These are phyloP conservation scores for Rhizoclosmatium globosum DNA, from an alignment of 192 early-diverging fungal genomes.

Conservation along the genomic window DNA sequence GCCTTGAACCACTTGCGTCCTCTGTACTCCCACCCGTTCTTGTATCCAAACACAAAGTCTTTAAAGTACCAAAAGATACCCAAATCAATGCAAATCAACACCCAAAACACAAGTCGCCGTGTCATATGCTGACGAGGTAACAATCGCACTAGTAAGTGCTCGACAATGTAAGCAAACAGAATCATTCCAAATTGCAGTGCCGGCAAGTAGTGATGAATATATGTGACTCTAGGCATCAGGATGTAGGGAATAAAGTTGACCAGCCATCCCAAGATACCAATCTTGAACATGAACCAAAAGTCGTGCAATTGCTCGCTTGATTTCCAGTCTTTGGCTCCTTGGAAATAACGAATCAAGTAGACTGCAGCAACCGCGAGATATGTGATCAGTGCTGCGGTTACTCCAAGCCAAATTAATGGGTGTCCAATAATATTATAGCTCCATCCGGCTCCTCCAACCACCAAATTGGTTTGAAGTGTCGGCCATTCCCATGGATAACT, in stretches of 20 bases:
- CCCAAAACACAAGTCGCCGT: conserved; percentile 1
- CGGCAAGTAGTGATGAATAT: conserved; percentile 97
- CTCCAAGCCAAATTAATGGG: conserved; percentile 89
- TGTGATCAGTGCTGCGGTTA: conserved; percentile 60
- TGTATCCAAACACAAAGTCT: conserved; percentile 83
- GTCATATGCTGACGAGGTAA: neutral
- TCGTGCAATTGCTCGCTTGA: conserved; percentile 61
- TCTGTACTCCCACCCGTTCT: conserved; percentile 65
- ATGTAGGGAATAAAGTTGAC: conserved; percentile 94
- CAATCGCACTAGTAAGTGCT: conserved; percentile 59
- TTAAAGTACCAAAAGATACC: conserved; percentile 78
- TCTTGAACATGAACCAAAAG: conserved; percentile 74
- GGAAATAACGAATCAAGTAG: conserved; percentile 63
- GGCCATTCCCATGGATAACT: conserved; percentile 91
- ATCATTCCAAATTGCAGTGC: conserved; percentile 95
- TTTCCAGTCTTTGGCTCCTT: neutral
- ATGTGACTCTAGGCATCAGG: conserved; percentile 95
- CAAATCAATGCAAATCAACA: conserved; percentile 43
- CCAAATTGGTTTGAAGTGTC: conserved; percentile 79
- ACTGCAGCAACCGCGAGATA: conserved; percentile 50
- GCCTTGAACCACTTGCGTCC: conserved; percentile 72
- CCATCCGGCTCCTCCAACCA: conserved; percentile 91
- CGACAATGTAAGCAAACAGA: conserved; percentile 74
- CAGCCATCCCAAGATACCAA: conserved; percentile 87
- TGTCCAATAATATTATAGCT: conserved; percentile 94